Conservation (phyloP, 805 yeast species). For the Ogataea naganishii region DNA sequence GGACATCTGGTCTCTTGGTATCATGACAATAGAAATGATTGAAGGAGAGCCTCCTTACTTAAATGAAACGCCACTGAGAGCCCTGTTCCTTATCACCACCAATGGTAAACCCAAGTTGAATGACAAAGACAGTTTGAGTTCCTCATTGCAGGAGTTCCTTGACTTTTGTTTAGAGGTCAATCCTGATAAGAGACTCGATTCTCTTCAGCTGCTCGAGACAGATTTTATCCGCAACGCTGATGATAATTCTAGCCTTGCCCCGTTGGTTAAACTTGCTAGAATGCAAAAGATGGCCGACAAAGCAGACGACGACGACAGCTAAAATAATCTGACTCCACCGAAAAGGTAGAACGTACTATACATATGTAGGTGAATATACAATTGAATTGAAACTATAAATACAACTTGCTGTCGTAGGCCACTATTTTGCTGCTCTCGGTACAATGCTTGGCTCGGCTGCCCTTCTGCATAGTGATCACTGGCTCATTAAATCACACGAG, state of each 20-base stretch:
- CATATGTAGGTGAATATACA: no score
- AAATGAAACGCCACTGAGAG: constrained; percentile 72
- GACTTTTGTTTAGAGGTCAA: constrained; percentile 76
- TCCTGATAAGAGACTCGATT: constrained; percentile 71
- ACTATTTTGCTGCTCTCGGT: no score
- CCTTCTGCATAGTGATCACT: no score
- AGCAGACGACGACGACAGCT: constrained; percentile 14
- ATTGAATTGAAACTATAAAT: no score
- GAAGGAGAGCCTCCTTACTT: constrained; percentile 82
- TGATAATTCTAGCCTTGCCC: constrained; percentile 53
- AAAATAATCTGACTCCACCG: no score
- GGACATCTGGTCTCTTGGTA: constrained; percentile 78
- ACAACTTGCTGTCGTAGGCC: no score
- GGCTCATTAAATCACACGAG: no score
- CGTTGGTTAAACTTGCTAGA: constrained; percentile 66
- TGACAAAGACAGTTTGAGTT: constrained; percentile 64
- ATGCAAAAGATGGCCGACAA: constrained; percentile 43
- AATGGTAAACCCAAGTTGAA: constrained; percentile 76
- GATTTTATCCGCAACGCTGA: constrained; percentile 58
- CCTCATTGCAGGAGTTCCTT: constrained; percentile 59
- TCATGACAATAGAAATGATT: constrained; percentile 82
- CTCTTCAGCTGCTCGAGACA: constrained; percentile 61
- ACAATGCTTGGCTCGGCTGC: no score
- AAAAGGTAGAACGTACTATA: no score
- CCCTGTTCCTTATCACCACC: constrained; percentile 67